Evolutionary conservation across 345 rosid species (phyloP).

Genomic region (Acer campestre): DNA sequence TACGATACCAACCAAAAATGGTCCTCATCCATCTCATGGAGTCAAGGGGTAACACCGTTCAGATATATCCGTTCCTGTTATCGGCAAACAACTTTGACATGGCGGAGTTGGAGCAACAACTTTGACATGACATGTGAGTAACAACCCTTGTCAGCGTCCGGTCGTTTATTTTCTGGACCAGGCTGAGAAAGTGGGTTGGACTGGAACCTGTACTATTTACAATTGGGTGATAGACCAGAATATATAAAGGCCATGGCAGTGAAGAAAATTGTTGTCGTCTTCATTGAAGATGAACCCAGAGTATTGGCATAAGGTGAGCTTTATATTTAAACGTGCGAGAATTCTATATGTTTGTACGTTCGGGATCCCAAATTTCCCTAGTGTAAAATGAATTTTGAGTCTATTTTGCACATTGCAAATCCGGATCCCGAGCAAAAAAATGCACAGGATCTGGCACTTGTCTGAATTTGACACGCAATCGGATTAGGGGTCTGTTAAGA

Average conservation of each 20-base stretch:
- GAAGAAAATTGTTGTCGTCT: constrained; percentile 48
- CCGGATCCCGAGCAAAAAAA: too few relatives aligned
- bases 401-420: too few relatives aligned
- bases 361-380: too few relatives aligned
- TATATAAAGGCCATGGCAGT: constrained; percentile 38
- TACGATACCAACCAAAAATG: constrained; percentile 58
- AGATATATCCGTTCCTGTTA: constrained; percentile 50
- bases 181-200: constrained; percentile 41
- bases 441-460: too few relatives aligned
- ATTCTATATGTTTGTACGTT: too few relatives aligned
- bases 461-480: too few relatives aligned
- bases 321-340: too few relatives aligned
- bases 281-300: constrained; percentile 59
- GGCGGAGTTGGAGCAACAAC: constrained; percentile 63
- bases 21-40: constrained; percentile 81
- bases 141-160: constrained; percentile 52
- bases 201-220: constrained; percentile 57
- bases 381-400: too few relatives aligned
- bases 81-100: constrained; percentile 53
- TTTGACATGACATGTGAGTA: constrained; percentile 69
- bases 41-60: constrained; percentile 79
- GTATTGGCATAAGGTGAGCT: constrained; percentile 57
- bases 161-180: constrained; percentile 56
- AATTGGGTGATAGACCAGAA: constrained; percentile 35
- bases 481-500: too few relatives aligned